Evolutionary conservation across 192 early-diverging fungal genomes (phyloP).

Genomic region (Coemansia sp.): DNA sequence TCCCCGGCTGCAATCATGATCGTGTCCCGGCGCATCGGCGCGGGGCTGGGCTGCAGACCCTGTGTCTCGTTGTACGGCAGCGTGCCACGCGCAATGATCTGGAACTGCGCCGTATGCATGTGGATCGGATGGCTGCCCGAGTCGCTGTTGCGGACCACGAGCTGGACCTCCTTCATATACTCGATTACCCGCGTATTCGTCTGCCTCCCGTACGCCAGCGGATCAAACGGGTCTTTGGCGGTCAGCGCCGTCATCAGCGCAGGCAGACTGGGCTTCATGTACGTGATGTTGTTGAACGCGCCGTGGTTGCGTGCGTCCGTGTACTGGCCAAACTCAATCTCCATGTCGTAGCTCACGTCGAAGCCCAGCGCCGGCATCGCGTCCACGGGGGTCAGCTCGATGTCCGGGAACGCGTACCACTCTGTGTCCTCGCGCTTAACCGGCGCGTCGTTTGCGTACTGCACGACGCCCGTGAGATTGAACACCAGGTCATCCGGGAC

Average conservation of each 20-base stretch:
- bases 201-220: conserved; percentile 62
- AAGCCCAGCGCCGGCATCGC: conserved; percentile 41
- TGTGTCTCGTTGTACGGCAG: conserved; percentile 57
- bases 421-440: conserved; percentile 19
- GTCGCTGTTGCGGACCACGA: conserved; percentile 76
- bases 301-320: conserved; percentile 77
- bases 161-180: conserved; percentile 64
- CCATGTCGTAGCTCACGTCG: conserved; percentile 54
- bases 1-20: conserved; percentile 66
- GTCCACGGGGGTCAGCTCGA: conserved; percentile 53
- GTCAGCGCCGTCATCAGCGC: conserved; percentile 64
- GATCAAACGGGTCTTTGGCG: conserved; percentile 50
- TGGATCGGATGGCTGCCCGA: conserved; percentile 76
- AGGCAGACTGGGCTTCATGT: conserved; percentile 63
- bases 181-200: conserved; percentile 62
- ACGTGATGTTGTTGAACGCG: conserved; percentile 76
- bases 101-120: conserved; percentile 82
- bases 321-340: conserved; percentile 63
- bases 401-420: conserved; percentile 58
- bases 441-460: conserved; percentile 45
- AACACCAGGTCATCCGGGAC: conserved; percentile 56
- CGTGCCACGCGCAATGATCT: conserved; percentile 65
- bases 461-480: conserved; percentile 61
- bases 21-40: conserved; percentile 76
- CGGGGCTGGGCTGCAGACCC: conserved; percentile 38